Conservation (phyloP, 164 flowering plant genomes). For the Stephania cephalantha region DNA sequence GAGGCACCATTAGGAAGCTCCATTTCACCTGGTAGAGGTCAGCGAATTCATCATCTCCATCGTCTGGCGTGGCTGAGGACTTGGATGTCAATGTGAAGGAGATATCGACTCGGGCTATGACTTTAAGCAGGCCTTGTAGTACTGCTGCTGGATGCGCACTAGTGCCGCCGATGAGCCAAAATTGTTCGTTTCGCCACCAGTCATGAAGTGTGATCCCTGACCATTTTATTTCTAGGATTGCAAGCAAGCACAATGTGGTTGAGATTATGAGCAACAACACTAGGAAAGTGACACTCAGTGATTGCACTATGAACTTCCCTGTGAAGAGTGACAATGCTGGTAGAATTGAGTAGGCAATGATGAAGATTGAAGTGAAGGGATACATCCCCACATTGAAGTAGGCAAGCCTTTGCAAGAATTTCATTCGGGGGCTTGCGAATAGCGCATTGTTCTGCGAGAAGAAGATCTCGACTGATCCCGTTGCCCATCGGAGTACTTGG, state of each 20-base stretch:
- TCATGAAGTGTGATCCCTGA: slow-evolving; percentile 83
- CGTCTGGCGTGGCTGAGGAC: slow-evolving; percentile 64
- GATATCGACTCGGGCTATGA: slow-evolving; percentile 82
- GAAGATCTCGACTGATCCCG: slow-evolving; percentile 94
- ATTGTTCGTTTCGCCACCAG: slow-evolving; percentile 97
- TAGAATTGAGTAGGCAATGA: slow-evolving; percentile 70
- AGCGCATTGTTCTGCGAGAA: slow-evolving; percentile 87
- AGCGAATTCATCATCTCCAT: slow-evolving; percentile 78
- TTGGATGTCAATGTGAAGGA: slow-evolving; percentile 89
- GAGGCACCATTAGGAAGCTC: slow-evolving; percentile 80
- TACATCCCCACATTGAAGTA: slow-evolving; percentile 83
- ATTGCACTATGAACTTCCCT: slow-evolving; percentile 80
- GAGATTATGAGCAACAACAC: slow-evolving; percentile 57
- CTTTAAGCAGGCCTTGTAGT: slow-evolving; percentile 75
- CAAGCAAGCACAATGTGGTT: slow-evolving; percentile 61
- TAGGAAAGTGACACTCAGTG: slow-evolving; percentile 59
- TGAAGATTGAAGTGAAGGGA: slow-evolving; percentile 84
- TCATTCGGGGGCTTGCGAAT: slow-evolving; percentile 64
- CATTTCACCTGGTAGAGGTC: slow-evolving; percentile 74
- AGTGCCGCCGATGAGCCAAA: slow-evolving; percentile 92
- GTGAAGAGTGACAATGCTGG: slow-evolving; percentile 88
- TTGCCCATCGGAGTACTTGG: slow-evolving; percentile 97
- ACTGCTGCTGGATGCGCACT: slow-evolving; percentile 97
- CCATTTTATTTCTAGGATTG: slow-evolving; percentile 83
- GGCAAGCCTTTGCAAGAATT: slow-evolving; percentile 74